phyloP scores from a whole-genome alignment of 495 filamentous ascomycete genomes.

The Penicillium paxilli region DNA sequence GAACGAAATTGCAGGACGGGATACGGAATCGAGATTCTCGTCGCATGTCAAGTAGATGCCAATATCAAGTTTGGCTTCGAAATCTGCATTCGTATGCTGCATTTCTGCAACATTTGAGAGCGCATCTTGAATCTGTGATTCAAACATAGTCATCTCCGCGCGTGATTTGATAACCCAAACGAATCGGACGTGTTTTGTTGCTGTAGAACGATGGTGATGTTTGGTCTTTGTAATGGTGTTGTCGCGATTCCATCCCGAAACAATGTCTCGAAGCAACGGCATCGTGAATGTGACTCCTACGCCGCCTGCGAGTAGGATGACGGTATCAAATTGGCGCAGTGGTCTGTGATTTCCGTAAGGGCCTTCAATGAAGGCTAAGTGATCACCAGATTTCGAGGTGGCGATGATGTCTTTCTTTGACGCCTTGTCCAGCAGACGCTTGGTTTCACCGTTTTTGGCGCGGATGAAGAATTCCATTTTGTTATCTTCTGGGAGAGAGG shows the following conservation, averaged over 20 bases:
- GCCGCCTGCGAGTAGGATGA: slow-evolving; percentile 2
- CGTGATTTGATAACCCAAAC: slow-evolving; percentile 3
- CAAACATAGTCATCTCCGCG: slow-evolving; percentile 4
- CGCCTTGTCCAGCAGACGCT: background rate
- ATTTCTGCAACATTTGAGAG: background rate
- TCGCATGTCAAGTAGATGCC: slow-evolving; percentile 8
- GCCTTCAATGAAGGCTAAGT: slow-evolving; percentile 3
- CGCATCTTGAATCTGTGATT: background rate
- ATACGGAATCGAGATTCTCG: background rate
- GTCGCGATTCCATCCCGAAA: background rate
- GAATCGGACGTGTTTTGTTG: background rate
- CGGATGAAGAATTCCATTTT: background rate
- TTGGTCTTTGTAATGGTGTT: background rate
- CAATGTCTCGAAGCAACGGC: slow-evolving; percentile 8
- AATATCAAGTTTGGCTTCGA: background rate
- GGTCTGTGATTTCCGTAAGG: slow-evolving; percentile 1
- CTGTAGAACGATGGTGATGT: background rate
- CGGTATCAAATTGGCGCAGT: slow-evolving; percentile 4
- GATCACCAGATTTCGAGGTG: background rate
- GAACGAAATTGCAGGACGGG: no score
- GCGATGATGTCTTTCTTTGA: background rate
- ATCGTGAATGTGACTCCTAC: slow-evolving; percentile 8
- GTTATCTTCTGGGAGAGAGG: background rate
- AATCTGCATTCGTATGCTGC: background rate
- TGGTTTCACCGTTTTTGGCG: background rate